Base-by-base conservation (phyloP, 176 grass and related monocot genomes). In the Hsuehochloa calcarea region DNA sequence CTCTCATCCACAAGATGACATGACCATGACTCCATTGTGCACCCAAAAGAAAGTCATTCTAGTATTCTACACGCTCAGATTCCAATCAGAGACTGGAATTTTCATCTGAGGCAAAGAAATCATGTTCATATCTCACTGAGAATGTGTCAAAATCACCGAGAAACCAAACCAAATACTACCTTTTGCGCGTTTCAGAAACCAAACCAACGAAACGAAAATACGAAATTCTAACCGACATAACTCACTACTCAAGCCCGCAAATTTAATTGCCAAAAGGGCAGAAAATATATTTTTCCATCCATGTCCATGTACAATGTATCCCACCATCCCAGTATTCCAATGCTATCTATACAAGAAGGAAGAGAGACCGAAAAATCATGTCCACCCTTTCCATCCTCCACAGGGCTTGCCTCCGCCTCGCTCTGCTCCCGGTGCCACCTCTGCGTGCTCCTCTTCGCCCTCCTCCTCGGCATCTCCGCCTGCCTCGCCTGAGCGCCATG, bases 361-460 rank as follows among this genome's bases (percentile, higher is more conserved):
- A 54, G 37, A 29, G 78, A 65, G 74, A 46, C 74, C 70, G 38
- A 65, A 63, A 78, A 87, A 83, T 82, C 85, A 84, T 91, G 89
- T 87, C 85, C 40, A 65, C 85, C 75, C 39, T 91, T 85, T 89
- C 90, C 76, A 35, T 92, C 79, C 86, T 96, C 74, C 87, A 81
- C 63, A 90, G 89, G 90, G 86, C 86, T 46, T 96, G 85, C 80
- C 52, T 90, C 69, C 90, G 84, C 22, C 47, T 92, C 67, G 82
- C 89, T 60, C 70, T 88, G 72, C 87, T 90, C 56, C 86, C 72
- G 23, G 2, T 87, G 60, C 55, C 77, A n/a, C 73, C 55, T 39
- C 80, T 84, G 80, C 84, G 84, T 27, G 79, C 80, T 81, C 85
- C 39, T 29, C 82, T 80, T 23, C 79, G 77, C 20, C 66, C 54